These are phyloP conservation scores for Porodaedalea pini DNA, from an alignment of 1,284 basidiomycete genomes.

Conservation along the genomic window DNA sequence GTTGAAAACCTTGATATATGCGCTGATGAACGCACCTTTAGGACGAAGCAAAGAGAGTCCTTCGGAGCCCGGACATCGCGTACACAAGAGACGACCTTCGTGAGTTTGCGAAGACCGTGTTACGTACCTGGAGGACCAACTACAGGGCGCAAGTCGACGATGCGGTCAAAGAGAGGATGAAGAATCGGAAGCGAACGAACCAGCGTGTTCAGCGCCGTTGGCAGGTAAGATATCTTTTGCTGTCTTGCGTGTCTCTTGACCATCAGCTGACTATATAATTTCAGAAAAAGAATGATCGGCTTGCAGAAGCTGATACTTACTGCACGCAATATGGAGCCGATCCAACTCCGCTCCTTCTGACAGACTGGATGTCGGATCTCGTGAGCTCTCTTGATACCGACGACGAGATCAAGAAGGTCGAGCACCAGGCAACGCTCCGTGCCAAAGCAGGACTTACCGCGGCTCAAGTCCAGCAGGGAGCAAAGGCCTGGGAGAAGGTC, in stretches of 20 bases:
- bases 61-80: not conserved
- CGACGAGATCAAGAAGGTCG: not conserved
- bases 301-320: not conserved
- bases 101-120: not conserved
- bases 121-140: not conserved
- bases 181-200: not conserved
- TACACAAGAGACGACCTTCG: not conserved
- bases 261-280: not conserved
- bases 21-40: not conserved
- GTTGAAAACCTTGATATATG: too few relatives aligned
- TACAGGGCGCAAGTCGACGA: not conserved
- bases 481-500: not conserved
- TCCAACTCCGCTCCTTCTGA: not conserved
- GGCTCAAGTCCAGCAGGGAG: not conserved
- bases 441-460: not conserved
- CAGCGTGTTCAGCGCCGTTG: not conserved
- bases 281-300: not conserved
- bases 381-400: not conserved
- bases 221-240: too few relatives aligned
- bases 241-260: too few relatives aligned
- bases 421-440: not conserved
- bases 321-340: not conserved
- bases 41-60: not conserved
- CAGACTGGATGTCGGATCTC: slow-evolving; percentile 1
- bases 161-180: not conserved